These are phyloP conservation scores for Pseudogymnoascus sp. DNA, from an alignment of 2,329 filamentous ascomycete genomes.

Conservation along the genomic window DNA sequence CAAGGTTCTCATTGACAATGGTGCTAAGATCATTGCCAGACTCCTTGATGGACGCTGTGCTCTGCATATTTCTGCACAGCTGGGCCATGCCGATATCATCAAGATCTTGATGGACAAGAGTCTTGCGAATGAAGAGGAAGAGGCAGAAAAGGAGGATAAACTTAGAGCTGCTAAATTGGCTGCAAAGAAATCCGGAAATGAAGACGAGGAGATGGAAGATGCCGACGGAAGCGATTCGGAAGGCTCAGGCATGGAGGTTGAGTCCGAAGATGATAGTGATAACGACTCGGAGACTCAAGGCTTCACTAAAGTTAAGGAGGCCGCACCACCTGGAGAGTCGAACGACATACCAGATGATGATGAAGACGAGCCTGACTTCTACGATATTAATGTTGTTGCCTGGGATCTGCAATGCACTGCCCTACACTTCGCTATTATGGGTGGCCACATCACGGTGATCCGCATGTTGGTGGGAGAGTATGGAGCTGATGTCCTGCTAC, in stretches of 20 bases:
- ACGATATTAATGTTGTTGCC: slow-evolving; percentile 66
- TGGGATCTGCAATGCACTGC: slow-evolving; percentile 72
- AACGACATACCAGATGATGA: slow-evolving; percentile 43
- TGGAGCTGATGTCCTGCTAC: slow-evolving; percentile 67
- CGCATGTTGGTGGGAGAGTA: slow-evolving; percentile 62
- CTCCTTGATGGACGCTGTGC: slow-evolving; percentile 73
- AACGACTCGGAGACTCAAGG: slow-evolving; percentile 44
- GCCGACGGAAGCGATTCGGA: slow-evolving; percentile 33
- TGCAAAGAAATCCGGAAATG: slow-evolving; percentile 17
- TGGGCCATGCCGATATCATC: slow-evolving; percentile 61
- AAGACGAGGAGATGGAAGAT: slow-evolving; percentile 25
- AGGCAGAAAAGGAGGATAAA: slow-evolving; percentile 48
- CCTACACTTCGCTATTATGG: slow-evolving; percentile 69
- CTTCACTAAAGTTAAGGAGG: slow-evolving; percentile 34
- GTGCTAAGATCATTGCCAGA: slow-evolving; percentile 63
- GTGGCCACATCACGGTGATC: slow-evolving; percentile 61
- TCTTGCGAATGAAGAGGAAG: slow-evolving; percentile 60
- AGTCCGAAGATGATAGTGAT: slow-evolving; percentile 25
- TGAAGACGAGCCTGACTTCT: slow-evolving; percentile 66
- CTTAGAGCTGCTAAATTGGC: slow-evolving; percentile 25
- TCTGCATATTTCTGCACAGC: slow-evolving; percentile 69
- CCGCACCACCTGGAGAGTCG: not conserved
- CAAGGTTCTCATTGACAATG: slow-evolving; percentile 59
- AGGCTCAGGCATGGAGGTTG: slow-evolving; percentile 23
- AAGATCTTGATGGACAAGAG: slow-evolving; percentile 66